Evolutionary conservation across 208 protist species (phyloP).

Genomic region (Sergeia podlipaevii): DNA sequence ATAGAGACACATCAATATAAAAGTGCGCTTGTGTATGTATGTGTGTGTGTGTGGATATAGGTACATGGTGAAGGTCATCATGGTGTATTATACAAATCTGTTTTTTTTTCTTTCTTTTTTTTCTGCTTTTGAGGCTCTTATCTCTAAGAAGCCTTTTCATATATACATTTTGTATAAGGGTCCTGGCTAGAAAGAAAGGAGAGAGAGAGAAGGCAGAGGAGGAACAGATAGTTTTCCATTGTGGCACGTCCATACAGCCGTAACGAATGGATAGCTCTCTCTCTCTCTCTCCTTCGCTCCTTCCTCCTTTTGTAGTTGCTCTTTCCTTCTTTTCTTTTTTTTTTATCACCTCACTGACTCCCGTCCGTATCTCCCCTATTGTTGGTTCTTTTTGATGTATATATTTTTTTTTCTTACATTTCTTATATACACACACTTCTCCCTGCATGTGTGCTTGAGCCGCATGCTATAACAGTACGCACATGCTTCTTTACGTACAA

Average conservation of each 20-base stretch:
- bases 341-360: too few species aligned
- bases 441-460: neutral
- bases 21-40: too few species aligned
- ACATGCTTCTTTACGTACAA: too few species aligned
- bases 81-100: too few species aligned
- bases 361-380: neutral
- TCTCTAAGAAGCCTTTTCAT: too few species aligned
- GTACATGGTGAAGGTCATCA: too few species aligned
- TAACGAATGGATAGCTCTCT: neutral
- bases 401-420: neutral
- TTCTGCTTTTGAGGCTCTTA: too few species aligned
- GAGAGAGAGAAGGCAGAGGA: neutral
- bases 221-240: neutral
- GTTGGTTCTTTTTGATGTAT: neutral
- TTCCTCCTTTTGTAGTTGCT: neutral
- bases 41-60: too few species aligned
- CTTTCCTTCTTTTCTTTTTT: constrained; percentile 2
- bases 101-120: too few species aligned
- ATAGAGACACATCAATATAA: neutral
- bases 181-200: neutral
- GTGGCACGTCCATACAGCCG: too few species aligned
- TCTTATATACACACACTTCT: neutral
- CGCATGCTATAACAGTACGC: neutral
- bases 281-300: neutral
- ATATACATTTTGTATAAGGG: neutral